phyloP scores from a whole-genome alignment of 225 moss, liverwort and hornwort genomes.

The Takakia lepidozioides region DNA sequence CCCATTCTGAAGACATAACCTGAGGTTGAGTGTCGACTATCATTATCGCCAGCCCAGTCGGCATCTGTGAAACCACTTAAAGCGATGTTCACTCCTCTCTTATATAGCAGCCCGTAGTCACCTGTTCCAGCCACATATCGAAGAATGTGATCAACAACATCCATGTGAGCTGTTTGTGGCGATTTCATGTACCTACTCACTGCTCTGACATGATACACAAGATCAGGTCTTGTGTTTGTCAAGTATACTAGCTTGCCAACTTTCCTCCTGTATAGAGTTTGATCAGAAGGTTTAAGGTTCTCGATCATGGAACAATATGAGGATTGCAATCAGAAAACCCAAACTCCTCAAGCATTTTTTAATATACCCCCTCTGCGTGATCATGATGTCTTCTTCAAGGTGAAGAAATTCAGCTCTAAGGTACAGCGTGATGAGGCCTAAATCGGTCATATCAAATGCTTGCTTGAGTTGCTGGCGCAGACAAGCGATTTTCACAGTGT shows the following conservation, averaged over 20 bases:
- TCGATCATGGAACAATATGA: too few species aligned
- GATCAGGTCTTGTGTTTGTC: background rate
- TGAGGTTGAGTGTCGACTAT: background rate
- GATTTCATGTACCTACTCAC: background rate
- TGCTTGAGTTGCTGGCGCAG: too few species aligned
- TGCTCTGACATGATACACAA: background rate
- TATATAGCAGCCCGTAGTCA: background rate
- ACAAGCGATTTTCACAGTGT: background rate
- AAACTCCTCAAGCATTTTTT: too few species aligned
- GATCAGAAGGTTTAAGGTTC: too few species aligned
- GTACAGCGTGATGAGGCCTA: too few species aligned
- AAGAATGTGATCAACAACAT: too few species aligned
- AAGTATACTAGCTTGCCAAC: conserved; percentile 1
- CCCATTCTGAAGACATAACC: background rate
- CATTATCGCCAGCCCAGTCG: conserved; percentile 5
- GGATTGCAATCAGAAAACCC: too few species aligned
- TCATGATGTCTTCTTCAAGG: too few species aligned
- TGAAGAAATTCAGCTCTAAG: too few species aligned
- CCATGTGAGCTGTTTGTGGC: too few species aligned
- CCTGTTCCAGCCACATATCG: background rate
- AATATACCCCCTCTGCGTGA: too few species aligned
- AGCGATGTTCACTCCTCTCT: background rate
- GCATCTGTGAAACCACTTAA: background rate
- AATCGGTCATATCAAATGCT: too few species aligned
- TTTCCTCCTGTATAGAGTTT: background rate